These are phyloP conservation scores for Populus hybrid DNA, from an alignment of 441 rosid species.

Conservation along the genomic window DNA sequence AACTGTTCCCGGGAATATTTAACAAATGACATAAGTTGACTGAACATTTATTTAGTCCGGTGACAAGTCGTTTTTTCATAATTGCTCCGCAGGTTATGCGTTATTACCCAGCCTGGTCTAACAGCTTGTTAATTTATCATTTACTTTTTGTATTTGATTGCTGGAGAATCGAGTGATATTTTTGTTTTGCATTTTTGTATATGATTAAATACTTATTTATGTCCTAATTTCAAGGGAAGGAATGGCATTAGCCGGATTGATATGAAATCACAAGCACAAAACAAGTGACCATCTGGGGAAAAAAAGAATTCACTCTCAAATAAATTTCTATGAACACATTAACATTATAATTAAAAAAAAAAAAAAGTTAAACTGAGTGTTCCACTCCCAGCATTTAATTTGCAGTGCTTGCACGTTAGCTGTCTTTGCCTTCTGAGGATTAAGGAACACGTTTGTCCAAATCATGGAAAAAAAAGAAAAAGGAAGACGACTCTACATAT, in stretches of 20 bases:
- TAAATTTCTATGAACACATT: conserved; percentile 21
- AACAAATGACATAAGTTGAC: too few relatives aligned
- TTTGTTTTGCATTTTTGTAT: background rate
- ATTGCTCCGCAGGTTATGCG: too few relatives aligned
- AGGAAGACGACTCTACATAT: conserved; percentile 12
- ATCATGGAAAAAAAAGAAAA: conserved; percentile 5
- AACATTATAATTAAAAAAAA: background rate
- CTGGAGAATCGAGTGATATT: too few relatives aligned
- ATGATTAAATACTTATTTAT: too few relatives aligned
- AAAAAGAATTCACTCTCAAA: conserved; percentile 16
- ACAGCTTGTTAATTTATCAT: background rate
- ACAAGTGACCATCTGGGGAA: background rate
- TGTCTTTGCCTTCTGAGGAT: conserved; percentile 11
- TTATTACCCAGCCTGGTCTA: too few relatives aligned
- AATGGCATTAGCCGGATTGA: background rate
- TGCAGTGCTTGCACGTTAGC: conserved; percentile 6
- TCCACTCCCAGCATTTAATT: conserved; percentile 19
- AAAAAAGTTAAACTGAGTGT: conserved; percentile 6
- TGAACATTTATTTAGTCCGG: too few relatives aligned
- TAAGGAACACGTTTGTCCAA: conserved; percentile 15
- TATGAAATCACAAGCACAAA: background rate
- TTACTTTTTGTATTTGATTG: background rate
- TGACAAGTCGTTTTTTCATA: too few relatives aligned
- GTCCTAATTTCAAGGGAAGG: background rate
- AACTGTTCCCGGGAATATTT: too few relatives aligned